phyloP scores from a whole-genome alignment of 176 grass and related monocot genomes.

The Ensete glaucum region DNA sequence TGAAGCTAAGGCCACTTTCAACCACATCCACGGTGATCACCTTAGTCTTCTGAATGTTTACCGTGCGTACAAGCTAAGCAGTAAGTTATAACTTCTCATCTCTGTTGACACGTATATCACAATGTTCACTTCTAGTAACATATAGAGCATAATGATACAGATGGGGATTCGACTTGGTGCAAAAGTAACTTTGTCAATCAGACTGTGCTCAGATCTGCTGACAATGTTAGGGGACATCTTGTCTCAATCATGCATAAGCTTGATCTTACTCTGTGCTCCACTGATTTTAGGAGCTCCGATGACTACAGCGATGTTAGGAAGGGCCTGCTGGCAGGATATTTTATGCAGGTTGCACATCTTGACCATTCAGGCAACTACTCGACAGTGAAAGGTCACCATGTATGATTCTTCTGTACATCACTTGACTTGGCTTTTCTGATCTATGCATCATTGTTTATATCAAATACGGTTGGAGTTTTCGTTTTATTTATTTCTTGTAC shows the following conservation, averaged over 20 bases:
- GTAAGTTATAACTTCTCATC: constrained; percentile 4
- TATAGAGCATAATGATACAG: neutral
- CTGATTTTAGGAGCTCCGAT: neutral
- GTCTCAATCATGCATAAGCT: constrained; percentile 1
- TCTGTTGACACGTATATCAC: neutral
- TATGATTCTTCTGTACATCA: neutral
- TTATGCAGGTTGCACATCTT: constrained; percentile 19
- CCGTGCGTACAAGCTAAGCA: constrained; percentile 5
- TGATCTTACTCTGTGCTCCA: constrained; percentile 5
- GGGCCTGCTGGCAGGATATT: constrained; percentile 18
- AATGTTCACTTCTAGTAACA: neutral
- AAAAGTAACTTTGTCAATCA: constrained; percentile 18
- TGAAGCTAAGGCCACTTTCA: constrained; percentile 7
- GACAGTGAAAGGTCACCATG: constrained; percentile 14
- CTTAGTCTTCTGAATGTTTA: constrained; percentile 25
- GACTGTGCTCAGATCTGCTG: constrained; percentile 11
- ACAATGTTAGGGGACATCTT: constrained; percentile 3
- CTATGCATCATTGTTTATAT: neutral
- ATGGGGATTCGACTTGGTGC: constrained; percentile 17
- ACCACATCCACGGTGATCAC: constrained; percentile 21
- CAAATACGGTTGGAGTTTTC: neutral
- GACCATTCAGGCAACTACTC: neutral
- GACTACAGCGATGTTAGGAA: constrained; percentile 8
- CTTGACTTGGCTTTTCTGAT: neutral
- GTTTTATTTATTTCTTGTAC: neutral